Evolutionary conservation across 1,284 basidiomycete genomes (phyloP).

Genomic region (Ustilago sp.): DNA sequence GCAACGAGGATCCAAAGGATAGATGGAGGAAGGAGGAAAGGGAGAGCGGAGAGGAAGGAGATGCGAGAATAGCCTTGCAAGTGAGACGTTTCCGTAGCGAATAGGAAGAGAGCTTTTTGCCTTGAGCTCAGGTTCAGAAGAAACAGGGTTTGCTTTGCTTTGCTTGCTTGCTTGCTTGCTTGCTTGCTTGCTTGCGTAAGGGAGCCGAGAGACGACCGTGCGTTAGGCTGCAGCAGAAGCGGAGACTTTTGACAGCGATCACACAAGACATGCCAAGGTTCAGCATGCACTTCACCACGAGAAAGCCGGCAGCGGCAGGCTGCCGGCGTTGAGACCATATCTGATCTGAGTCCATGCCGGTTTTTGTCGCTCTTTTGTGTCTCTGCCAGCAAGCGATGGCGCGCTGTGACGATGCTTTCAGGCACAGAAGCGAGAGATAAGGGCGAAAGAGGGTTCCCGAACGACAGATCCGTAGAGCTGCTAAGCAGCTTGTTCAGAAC

Average conservation of each 20-base stretch:
- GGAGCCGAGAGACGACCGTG: constrained; percentile 5
- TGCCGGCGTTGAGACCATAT: background rate
- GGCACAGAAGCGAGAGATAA: background rate
- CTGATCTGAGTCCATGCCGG: background rate
- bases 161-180: background rate
- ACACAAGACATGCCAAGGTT: background rate
- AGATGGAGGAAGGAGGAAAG: constrained; percentile 13
- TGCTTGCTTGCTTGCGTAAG: background rate
- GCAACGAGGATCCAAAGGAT: constrained; percentile 13
- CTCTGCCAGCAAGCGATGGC: background rate
- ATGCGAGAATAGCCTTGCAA: background rate
- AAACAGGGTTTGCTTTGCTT: background rate
- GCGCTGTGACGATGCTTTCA: background rate
- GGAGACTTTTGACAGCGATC: constrained; percentile 14
- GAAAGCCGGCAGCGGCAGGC: background rate
- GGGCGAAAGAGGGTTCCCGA: constrained; percentile 1
- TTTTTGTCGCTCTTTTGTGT: background rate
- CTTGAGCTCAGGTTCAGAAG: constrained; percentile 2
- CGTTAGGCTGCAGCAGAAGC: constrained; percentile 7
- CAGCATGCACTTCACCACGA: background rate
- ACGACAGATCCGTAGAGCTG: background rate
- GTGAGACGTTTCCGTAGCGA: background rate
- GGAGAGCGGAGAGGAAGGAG: background rate
- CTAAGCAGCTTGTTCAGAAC: background rate
- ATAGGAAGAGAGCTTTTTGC: background rate